A percentile compares a stretch with the other conserved stretches of the same genome.
phyloP scores from a whole-genome alignment of 2,329 filamentous ascomycete species.

The Gliomastix tumulicola region DNA sequence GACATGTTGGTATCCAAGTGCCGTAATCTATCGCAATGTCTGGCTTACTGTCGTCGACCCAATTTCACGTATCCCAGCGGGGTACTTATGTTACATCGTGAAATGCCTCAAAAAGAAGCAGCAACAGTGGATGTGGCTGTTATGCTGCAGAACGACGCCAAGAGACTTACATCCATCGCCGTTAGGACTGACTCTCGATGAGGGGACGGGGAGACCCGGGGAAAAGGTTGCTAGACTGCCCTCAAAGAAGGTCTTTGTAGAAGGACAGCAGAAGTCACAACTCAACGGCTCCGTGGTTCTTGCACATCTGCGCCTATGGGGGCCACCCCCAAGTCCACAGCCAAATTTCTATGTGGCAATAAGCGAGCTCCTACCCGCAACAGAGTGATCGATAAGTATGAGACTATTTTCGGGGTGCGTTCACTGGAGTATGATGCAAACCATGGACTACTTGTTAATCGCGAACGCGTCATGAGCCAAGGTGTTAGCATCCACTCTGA shows the following conservation, averaged over 20 bases:
- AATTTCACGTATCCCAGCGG: not conserved
- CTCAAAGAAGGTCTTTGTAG: not conserved
- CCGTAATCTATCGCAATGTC: not conserved
- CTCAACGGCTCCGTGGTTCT: not conserved
- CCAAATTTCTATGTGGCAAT: not conserved
- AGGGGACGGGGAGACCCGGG: not conserved
- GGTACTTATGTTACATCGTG: not conserved
- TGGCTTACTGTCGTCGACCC: not conserved
- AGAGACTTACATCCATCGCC: not conserved
- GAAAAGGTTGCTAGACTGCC: not conserved
- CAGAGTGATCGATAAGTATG: not conserved
- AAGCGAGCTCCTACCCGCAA: not conserved
- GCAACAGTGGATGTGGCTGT: not conserved
- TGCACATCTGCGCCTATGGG: not conserved
- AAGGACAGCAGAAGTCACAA: not conserved
- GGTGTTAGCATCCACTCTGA: slow-evolving; percentile 38
- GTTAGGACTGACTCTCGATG: not conserved
- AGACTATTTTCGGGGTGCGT: not conserved
- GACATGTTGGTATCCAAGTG: not conserved
- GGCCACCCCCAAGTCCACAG: not conserved
- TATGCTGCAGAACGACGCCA: not conserved
- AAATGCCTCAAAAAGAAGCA: not conserved
- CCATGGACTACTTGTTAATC: slow-evolving; percentile 38
- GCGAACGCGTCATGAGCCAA: slow-evolving; percentile 31
- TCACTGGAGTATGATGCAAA: slow-evolving; percentile 21